phyloP scores from a whole-genome alignment of 352 stramenopile species.

The Globisporangium solare region DNA sequence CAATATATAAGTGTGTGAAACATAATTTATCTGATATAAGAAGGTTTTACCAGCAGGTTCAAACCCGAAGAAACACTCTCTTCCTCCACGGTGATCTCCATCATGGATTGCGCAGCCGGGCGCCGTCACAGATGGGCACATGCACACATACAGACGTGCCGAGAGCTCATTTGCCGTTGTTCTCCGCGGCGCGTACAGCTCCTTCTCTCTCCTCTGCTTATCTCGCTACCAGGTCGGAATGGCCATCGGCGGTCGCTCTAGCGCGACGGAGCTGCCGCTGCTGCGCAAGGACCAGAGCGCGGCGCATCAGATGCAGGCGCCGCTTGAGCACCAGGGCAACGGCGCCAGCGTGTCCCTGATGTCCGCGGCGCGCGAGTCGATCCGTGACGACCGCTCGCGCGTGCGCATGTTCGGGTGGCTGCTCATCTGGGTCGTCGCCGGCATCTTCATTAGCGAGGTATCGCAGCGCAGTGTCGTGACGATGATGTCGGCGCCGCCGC shows the following conservation, averaged over 20 bases:
- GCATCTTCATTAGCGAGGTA: constrained; percentile 34
- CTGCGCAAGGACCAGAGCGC: constrained; percentile 4
- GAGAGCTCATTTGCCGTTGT: neutral
- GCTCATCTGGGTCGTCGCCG: constrained; percentile 47
- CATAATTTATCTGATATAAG: neutral
- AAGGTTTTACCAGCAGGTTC: neutral
- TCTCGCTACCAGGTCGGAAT: neutral
- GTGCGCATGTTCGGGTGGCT: constrained; percentile 34
- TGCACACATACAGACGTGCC: neutral
- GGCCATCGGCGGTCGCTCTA: neutral
- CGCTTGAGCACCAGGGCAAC: neutral
- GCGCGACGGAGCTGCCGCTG: constrained; percentile 19
- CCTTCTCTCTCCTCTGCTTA: neutral
- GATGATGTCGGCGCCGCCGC: constrained; percentile 1
- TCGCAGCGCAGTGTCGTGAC: constrained; percentile 14
- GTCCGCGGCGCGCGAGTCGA: constrained; percentile 11
- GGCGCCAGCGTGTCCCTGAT: constrained; percentile 2
- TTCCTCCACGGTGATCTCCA: neutral
- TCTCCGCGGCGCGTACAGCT: neutral
- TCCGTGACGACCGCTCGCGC: constrained; percentile 34
- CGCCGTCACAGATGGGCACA: constrained; percentile 8
- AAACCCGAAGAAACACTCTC: neutral
- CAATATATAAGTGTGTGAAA: too few relatives aligned
- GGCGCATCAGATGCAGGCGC: constrained; percentile 5
- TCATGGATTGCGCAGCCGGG: neutral